A percentile compares a stretch with the other conserved stretches of the same genome.
Evolutionary conservation across 306 rosid species (phyloP).

Genomic region (Sicyos edulis): DNA sequence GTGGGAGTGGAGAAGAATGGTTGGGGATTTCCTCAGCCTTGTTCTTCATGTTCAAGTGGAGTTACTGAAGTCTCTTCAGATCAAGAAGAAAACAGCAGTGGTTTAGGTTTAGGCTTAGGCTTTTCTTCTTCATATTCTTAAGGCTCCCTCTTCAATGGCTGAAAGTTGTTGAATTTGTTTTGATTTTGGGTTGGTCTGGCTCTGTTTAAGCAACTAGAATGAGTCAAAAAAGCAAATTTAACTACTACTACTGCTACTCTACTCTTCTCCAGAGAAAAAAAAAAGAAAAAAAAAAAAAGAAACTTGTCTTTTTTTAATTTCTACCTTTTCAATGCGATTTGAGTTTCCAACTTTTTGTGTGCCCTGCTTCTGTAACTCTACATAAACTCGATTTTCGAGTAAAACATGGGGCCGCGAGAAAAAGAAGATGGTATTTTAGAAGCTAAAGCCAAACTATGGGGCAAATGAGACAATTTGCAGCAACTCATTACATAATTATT

Average conservation of each 20-base stretch:
- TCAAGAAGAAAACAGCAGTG: slow-evolving; percentile 29
- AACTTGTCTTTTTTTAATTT: slow-evolving; percentile 12
- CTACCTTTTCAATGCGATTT: slow-evolving; percentile 10
- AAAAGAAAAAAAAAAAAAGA: no score
- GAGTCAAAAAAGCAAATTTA: slow-evolving; percentile 14
- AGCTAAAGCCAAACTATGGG: not conserved
- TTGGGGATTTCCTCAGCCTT: slow-evolving; percentile 23
- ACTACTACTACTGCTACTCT: not conserved
- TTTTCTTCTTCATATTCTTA: slow-evolving; percentile 19
- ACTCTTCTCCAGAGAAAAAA: not conserved
- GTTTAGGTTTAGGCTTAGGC: slow-evolving; percentile 8
- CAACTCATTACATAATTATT: not conserved
- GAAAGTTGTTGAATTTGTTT: slow-evolving; percentile 6
- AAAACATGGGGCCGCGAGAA: slow-evolving; percentile 3
- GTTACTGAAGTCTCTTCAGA: slow-evolving; percentile 26
- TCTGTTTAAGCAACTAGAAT: not conserved
- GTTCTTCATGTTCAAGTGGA: slow-evolving; percentile 33
- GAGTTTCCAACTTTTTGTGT: slow-evolving; percentile 10
- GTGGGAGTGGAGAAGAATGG: slow-evolving; percentile 14
- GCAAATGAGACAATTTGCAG: slow-evolving; percentile 4
- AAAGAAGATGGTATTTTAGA: not conserved
- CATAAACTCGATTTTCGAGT: slow-evolving; percentile 6
- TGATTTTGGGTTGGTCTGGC: slow-evolving; percentile 4
- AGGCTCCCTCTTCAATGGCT: not conserved
- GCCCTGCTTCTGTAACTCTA: slow-evolving; percentile 7